phyloP scores from a whole-genome alignment of 345 rosid species.

The Pugionium dolabratum region DNA sequence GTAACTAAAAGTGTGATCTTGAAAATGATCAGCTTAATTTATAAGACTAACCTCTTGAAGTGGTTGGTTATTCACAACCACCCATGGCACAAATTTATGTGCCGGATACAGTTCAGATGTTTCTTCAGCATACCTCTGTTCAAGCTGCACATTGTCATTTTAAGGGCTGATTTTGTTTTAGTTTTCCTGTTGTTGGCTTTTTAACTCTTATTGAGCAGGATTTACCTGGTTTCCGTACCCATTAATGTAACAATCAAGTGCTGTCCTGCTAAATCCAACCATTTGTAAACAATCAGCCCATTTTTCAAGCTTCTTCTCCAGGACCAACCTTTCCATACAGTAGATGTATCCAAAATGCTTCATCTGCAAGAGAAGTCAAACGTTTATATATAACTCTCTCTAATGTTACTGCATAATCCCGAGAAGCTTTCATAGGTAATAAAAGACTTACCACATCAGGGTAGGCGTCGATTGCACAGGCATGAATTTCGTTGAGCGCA shows the following conservation, averaged over 20 bases:
- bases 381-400: background rate
- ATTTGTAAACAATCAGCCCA: conserved; percentile 56
- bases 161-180: background rate
- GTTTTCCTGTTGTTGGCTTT: background rate
- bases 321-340: conserved; percentile 51
- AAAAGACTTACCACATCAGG: conserved; percentile 54
- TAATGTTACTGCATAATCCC: background rate
- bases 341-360: conserved; percentile 54
- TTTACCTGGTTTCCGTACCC: conserved; percentile 57
- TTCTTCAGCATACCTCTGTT: conserved; percentile 50
- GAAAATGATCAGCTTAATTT: conserved; percentile 1
- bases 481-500: conserved; percentile 52
- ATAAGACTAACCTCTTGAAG: conserved; percentile 48
- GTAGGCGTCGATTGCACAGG: conserved; percentile 53
- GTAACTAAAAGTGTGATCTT: background rate
- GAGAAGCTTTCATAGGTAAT: background rate
- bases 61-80: conserved; percentile 60
- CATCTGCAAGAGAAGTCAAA: conserved; percentile 42
- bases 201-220: conserved; percentile 2
- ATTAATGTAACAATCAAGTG: conserved; percentile 54
- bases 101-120: conserved; percentile 59
- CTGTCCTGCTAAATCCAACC: conserved; percentile 45
- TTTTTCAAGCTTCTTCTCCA: conserved; percentile 45
- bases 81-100: conserved; percentile 69
- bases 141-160: conserved; percentile 47